Conservation (phyloP, 1,284 basidiomycete species). For the Rhodotorula glutinis region DNA sequence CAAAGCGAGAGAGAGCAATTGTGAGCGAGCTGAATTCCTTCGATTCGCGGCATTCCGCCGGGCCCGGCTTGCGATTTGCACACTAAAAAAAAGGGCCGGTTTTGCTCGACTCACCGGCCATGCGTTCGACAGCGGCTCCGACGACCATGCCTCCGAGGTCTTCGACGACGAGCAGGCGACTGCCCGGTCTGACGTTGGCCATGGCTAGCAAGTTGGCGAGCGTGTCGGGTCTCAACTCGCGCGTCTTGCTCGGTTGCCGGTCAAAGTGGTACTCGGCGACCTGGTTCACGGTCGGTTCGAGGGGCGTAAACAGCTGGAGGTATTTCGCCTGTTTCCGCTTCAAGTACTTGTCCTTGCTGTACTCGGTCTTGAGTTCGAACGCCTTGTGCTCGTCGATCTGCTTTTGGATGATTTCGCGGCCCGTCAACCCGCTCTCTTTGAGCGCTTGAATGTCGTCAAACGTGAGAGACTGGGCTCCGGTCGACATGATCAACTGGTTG, state of each 20-base stretch:
- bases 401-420: conserved; percentile 85
- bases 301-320: conserved; percentile 75
- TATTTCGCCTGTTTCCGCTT: conserved; percentile 94
- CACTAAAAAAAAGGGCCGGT: too few species aligned
- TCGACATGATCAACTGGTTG: conserved; percentile 76
- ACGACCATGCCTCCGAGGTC: conserved; percentile 82
- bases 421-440: conserved; percentile 70
- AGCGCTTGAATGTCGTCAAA: conserved; percentile 74
- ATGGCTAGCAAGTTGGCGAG: conserved; percentile 82
- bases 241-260: conserved; percentile 69
- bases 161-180: conserved; percentile 83
- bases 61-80: too few species aligned
- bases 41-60: too few species aligned
- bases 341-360: conserved; percentile 93
- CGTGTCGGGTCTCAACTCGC: conserved; percentile 81
- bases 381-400: conserved; percentile 88
- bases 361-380: conserved; percentile 88
- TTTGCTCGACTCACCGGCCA: conserved; percentile 78
- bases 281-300: conserved; percentile 83
- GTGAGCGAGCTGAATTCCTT: conserved; percentile 9
- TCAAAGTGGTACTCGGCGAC: conserved; percentile 83
- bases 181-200: conserved; percentile 79
- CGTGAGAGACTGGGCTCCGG: conserved; percentile 70
- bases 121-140: conserved; percentile 74
- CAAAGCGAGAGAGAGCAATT: conserved; percentile 48